A percentile compares a stretch with the other conserved stretches of the same genome.
phyloP scores from a whole-genome alignment of 768 basidiomycete species.

The Boletales sp. region DNA sequence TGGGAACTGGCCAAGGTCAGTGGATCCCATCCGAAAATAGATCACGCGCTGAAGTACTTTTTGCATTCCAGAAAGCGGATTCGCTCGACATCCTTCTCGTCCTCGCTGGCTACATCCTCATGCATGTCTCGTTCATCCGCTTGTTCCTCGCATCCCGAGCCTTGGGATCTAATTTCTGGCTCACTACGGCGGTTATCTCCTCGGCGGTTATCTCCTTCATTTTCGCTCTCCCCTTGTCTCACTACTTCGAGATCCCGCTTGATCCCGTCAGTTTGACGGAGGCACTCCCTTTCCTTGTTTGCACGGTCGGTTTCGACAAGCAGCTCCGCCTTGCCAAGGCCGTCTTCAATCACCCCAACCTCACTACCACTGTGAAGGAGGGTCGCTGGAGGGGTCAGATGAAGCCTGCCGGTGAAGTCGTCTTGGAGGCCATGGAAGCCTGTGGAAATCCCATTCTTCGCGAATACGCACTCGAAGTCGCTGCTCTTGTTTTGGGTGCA shows the following conservation, averaged over 20 bases:
- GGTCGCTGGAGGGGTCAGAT: constrained; percentile 43
- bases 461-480: constrained; percentile 92
- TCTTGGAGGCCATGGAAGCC: constrained; percentile 76
- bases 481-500: constrained; percentile 83
- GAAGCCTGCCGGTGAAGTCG: constrained; percentile 79
- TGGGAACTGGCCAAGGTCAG: constrained; percentile 79
- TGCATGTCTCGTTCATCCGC: constrained; percentile 94
- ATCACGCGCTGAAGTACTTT: constrained; percentile 9
- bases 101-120: constrained; percentile 87
- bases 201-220: constrained; percentile 83
- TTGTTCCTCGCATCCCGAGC: constrained; percentile 85
- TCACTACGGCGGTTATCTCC: constrained; percentile 68
- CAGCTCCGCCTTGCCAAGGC: constrained; percentile 88
- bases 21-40: constrained; percentile 10
- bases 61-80: constrained; percentile 70
- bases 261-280: constrained; percentile 93
- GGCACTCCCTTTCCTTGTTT: constrained; percentile 95
- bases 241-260: constrained; percentile 79
- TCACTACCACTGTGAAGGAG: constrained; percentile 37
- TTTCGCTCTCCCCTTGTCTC: constrained; percentile 71
- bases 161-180: constrained; percentile 74
- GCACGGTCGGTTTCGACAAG: constrained; percentile 98
- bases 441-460: constrained; percentile 84
- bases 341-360: constrained; percentile 80
- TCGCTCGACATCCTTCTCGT: constrained; percentile 95